Conservation (phyloP, 148 eudicot genomes). For the Mesembryanthemum crystallinum region DNA sequence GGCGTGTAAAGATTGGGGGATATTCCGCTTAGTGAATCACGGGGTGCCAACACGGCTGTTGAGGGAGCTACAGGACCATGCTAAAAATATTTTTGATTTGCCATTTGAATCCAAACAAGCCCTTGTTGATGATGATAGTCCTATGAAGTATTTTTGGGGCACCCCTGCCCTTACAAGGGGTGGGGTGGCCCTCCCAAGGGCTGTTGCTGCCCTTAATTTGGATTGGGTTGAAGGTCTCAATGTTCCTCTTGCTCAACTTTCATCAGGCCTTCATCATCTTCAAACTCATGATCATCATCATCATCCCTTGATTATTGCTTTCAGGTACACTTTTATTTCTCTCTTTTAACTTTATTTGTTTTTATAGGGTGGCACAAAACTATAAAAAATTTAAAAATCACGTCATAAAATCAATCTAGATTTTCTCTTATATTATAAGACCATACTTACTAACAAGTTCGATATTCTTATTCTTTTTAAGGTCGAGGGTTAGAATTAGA, state of each 20-base stretch:
- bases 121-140: neutral
- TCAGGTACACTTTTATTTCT: conserved; percentile 40
- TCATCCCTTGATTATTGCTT: conserved; percentile 37
- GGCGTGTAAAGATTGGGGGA: conserved; percentile 64
- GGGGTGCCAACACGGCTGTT: conserved; percentile 51
- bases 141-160: conserved; percentile 69
- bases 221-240: conserved; percentile 73
- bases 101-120: conserved; percentile 50
- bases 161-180: conserved; percentile 51
- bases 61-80: conserved; percentile 31
- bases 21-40: conserved; percentile 72
- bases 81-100: conserved; percentile 33
- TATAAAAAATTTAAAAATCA: no score
- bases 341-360: no score
- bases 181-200: conserved; percentile 34
- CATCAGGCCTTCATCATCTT: neutral
- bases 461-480: no score
- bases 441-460: no score
- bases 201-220: conserved; percentile 23
- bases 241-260: conserved; percentile 32
- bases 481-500: no score
- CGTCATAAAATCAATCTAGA: no score
- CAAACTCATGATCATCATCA: conserved; percentile 15
- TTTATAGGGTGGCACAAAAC: no score
- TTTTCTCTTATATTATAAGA: no score